These are phyloP conservation scores for Colletotrichum liriopes DNA, from an alignment of 2,329 filamentous ascomycete species.

Conservation along the genomic window DNA sequence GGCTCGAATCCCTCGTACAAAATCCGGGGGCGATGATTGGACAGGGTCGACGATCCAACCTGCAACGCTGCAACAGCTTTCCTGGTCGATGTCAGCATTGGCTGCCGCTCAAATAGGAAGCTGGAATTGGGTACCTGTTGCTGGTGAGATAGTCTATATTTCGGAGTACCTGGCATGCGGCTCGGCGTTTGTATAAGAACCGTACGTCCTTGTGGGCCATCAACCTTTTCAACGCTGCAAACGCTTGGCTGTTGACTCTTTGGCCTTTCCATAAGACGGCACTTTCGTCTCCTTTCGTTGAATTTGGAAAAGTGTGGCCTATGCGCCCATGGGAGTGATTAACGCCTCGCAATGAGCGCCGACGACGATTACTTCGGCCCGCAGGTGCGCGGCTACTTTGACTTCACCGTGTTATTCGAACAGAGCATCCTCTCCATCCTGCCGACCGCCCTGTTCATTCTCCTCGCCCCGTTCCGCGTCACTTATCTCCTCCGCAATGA, in stretches of 20 bases:
- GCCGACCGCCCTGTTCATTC: constrained; percentile 47
- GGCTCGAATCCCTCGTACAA: neutral
- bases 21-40: neutral
- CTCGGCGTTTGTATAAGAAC: neutral
- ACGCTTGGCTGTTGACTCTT: neutral
- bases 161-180: neutral
- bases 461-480: constrained; percentile 45
- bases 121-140: neutral
- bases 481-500: constrained; percentile 37
- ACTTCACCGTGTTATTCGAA: constrained; percentile 52
- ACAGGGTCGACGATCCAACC: neutral
- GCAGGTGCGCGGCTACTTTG: constrained; percentile 46
- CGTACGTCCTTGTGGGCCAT: neutral
- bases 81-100: neutral
- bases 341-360: constrained; percentile 37
- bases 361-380: constrained; percentile 48
- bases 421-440: constrained; percentile 51
- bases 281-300: too few species aligned
- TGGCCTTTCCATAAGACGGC: too few species aligned
- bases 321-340: neutral
- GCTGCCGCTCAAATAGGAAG: neutral
- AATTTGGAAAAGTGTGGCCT: neutral
- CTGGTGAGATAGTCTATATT: neutral
- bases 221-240: neutral
- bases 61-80: neutral